Evolutionary conservation across 2,329 filamentous ascomycete species (phyloP), one percentile per base, ranked within the genome.

Genomic region (Hypoxylon sp.): DNA sequence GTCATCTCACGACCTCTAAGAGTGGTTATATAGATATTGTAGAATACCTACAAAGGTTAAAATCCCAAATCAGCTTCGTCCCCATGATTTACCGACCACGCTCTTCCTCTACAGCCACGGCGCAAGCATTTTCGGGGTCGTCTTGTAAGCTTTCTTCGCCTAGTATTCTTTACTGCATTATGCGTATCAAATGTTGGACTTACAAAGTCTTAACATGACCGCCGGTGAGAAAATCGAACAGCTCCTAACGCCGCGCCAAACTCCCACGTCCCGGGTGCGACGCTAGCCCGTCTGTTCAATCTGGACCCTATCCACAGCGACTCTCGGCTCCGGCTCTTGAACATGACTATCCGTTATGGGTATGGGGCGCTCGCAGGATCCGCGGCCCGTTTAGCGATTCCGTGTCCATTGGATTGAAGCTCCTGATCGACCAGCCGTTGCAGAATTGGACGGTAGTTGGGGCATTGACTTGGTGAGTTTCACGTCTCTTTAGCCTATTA

Each of bases 381-480:
- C 53, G 53, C n/a, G 53, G 53, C 38, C 53, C 38, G 9, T 46
- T 34, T 17, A 28, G 23, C 38, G 53, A 46, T 10, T 46, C 46
- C 38, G 13, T 46, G 21, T 34, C 46, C 25, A 1, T 57, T 41
- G 41, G 17, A 19, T 13, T 45, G 38, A 25, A 28, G 23, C 53
- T 57, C 23, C 17, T 34, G 25, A 17, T 46, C n/a, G 38, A 57
- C 25, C 23, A 46, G 38, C 46, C 28, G 53, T 28, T 46, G 53
- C 41, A 57, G 53, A 52, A 52, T 11, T 21, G 50, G 50, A 38
- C 49, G 6, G 49, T 32, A 5, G 52, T 56, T 14, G n/a, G 38
- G 25, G 38, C 53, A 17, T 14, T 21, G 17, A 25, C 53, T 46
- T 57, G 53, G 52, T 34, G 13, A 32, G 53, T 45, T 45, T 53